A percentile compares a stretch with the other conserved stretches of the same genome.
phyloP scores from a whole-genome alignment of 2,329 filamentous ascomycete genomes.

The Chaetomiaceae sp. region DNA sequence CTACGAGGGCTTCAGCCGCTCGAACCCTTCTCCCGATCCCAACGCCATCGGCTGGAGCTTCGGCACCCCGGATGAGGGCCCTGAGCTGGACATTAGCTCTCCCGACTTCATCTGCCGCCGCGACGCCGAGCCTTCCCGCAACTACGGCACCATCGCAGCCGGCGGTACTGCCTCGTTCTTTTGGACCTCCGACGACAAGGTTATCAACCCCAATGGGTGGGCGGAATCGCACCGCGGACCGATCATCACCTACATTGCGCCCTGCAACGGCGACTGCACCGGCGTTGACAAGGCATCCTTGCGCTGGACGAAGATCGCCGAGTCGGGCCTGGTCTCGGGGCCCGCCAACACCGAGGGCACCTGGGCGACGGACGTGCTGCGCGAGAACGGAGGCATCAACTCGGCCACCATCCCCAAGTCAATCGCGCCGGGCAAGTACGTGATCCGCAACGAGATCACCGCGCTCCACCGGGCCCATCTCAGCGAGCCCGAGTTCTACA shows the following conservation, averaged over 20 bases:
- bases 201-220: conserved; percentile 1
- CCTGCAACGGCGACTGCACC: conserved; percentile 5
- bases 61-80: not conserved
- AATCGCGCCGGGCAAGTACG: conserved; percentile 4
- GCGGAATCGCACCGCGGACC: not conserved
- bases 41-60: conserved; percentile 3
- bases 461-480: not conserved
- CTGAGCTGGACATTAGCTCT: not conserved
- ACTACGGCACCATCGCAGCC: conserved; percentile 5
- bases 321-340: not conserved
- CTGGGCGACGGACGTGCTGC: conserved; percentile 3
- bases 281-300: not conserved
- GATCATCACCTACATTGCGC: not conserved
- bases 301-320: conserved; percentile 6
- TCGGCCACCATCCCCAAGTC: conserved; percentile 1
- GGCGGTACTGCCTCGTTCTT: not conserved
- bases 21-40: not conserved
- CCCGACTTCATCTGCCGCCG: conserved; percentile 4
- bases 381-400: conserved; percentile 1
- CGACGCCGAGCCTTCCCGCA: not conserved
- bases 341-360: not conserved
- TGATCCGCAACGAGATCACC: conserved; percentile 8
- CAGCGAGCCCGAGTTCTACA: not conserved
- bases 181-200: conserved; percentile 7
- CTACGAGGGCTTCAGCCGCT: not conserved